Conservation (phyloP, 2,329 filamentous ascomycete genomes). For the Diaporthe longicolla region DNA sequence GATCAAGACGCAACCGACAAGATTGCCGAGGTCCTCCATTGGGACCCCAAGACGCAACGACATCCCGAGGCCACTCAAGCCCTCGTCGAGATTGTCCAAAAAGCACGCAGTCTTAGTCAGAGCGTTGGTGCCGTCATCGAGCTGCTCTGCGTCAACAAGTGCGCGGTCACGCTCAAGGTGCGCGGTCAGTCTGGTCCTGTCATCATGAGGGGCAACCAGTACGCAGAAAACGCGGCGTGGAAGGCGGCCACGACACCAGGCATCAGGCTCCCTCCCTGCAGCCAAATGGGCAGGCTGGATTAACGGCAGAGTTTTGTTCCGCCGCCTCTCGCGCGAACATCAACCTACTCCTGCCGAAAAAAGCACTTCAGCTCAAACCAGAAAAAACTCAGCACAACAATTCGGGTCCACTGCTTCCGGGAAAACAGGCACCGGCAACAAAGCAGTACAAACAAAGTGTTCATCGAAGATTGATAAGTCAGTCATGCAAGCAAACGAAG, state of each 20-base stretch:
- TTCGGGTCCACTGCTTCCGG: neutral
- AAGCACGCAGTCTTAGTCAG: neutral
- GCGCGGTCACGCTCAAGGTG: neutral
- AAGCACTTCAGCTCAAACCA: neutral
- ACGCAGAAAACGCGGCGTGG: neutral
- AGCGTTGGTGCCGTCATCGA: neutral
- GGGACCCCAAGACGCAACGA: neutral
- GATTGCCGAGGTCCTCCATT: neutral
- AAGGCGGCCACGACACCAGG: neutral
- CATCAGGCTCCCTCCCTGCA: neutral
- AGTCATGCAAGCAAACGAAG: neutral
- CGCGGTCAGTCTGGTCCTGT: neutral
- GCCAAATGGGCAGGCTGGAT: neutral
- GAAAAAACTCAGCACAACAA: neutral
- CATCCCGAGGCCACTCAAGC: neutral
- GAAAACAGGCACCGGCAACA: neutral
- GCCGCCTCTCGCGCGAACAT: no score
- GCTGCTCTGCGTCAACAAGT: neutral
- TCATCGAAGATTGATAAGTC: neutral
- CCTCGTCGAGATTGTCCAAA: neutral
- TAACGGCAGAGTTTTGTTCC: no score
- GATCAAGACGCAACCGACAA: neutral
- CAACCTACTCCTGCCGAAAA: no score
- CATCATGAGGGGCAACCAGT: neutral
- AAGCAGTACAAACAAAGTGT: neutral